phyloP scores from a whole-genome alignment of 345 rosid genomes.

The Dovyalis caffra region DNA sequence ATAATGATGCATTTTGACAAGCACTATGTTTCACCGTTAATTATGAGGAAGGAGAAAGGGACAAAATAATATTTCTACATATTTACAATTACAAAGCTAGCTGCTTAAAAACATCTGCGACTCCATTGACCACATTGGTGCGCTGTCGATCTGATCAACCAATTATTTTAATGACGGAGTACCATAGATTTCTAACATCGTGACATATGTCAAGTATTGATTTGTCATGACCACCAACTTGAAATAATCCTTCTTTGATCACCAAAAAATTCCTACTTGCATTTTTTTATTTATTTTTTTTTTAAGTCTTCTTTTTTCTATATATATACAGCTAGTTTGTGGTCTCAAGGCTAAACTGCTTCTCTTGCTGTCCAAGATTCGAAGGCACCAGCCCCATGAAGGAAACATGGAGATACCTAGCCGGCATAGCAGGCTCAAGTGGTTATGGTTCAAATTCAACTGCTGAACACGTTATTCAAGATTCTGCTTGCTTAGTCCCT shows the following conservation, averaged over 20 bases:
- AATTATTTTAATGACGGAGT: constrained; percentile 3
- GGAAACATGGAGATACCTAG: constrained; percentile 69
- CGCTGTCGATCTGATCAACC: constrained; percentile 19
- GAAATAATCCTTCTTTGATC: not conserved
- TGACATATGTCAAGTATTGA: not conserved
- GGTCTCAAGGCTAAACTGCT: constrained; percentile 9
- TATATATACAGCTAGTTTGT: not conserved
- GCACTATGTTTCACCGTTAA: constrained; percentile 4
- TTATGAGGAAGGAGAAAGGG: not conserved
- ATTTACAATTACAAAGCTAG: not conserved
- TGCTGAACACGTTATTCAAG: constrained; percentile 71
- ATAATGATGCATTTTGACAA: constrained; percentile 14
- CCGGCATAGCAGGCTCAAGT: constrained; percentile 93
- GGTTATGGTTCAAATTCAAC: constrained; percentile 93
- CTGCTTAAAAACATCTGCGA: constrained; percentile 28
- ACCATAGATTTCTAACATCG: not conserved
- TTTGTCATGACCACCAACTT: constrained; percentile 4
- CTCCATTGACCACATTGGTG: constrained; percentile 16
- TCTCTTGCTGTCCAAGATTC: constrained; percentile 27
- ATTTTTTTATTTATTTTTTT: not conserved
- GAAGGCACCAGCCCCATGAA: constrained; percentile 50
- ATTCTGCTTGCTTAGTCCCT: constrained; percentile 19
- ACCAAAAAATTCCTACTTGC: not conserved
- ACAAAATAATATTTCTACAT: not conserved
- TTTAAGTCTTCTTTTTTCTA: not conserved